Evolutionary conservation across 208 protist species (phyloP).

Genomic region (Trypanosomatidae sp.): DNA sequence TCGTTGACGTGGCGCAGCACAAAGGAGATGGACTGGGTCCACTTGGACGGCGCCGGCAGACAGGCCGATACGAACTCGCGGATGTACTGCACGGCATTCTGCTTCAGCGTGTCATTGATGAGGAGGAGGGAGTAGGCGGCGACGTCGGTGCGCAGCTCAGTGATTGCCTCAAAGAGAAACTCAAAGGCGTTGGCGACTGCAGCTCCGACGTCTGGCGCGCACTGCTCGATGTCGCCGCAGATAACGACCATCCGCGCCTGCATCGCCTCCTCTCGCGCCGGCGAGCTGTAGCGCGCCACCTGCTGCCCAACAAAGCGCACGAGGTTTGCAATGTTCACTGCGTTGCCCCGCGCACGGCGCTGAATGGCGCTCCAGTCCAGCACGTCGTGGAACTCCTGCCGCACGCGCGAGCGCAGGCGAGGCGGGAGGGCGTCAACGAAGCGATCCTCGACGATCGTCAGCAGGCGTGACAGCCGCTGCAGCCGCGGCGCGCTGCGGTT

Average conservation of each 20-base stretch:
- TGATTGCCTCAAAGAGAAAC: slow-evolving; percentile 65
- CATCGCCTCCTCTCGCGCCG: slow-evolving; percentile 52
- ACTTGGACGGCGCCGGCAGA: slow-evolving; percentile 45
- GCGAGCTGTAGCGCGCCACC: slow-evolving; percentile 61
- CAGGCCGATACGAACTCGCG: slow-evolving; percentile 69
- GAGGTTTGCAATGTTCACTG: slow-evolving; percentile 46
- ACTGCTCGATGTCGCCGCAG: slow-evolving; percentile 43
- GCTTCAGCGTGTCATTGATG: slow-evolving; percentile 51
- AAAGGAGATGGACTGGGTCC: slow-evolving; percentile 65
- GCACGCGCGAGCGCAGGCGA: slow-evolving; percentile 47
- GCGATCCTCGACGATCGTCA: slow-evolving; percentile 51
- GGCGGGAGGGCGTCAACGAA: slow-evolving; percentile 68
- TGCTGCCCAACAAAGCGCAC: slow-evolving; percentile 67
- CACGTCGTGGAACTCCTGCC: slow-evolving; percentile 79
- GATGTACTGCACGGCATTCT: slow-evolving; percentile 68
- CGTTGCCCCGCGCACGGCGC: slow-evolving; percentile 31
- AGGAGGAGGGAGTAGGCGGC: slow-evolving; percentile 63
- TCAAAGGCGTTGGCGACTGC: slow-evolving; percentile 68
- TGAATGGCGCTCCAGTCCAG: slow-evolving; percentile 74
- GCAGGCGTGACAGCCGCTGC: slow-evolving; percentile 39
- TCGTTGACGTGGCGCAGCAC: slow-evolving; percentile 48
- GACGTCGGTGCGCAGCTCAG: slow-evolving; percentile 59
- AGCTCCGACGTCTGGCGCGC: slow-evolving; percentile 51
- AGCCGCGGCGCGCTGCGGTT: slow-evolving; percentile 51
- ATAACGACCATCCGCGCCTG: slow-evolving; percentile 29